Conservation (phyloP, 2,329 filamentous ascomycete species). For the Venturia effusa region DNA sequence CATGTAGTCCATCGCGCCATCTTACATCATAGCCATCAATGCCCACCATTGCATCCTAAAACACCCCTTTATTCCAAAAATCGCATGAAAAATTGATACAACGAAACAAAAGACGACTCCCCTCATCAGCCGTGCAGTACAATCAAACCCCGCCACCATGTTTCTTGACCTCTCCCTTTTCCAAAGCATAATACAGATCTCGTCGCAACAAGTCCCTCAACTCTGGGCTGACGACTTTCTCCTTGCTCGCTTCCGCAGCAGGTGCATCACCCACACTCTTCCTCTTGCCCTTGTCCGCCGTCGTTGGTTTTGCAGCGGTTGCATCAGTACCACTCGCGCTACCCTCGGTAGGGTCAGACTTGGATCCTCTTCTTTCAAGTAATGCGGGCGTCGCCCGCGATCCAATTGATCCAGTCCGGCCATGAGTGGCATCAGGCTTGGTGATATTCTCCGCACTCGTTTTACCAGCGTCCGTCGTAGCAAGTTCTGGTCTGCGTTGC, state of each 20-base stretch:
- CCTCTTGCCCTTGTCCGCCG: constrained; percentile 7
- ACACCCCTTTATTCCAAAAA: background rate
- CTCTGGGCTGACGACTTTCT: constrained; percentile 48
- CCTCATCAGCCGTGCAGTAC: background rate
- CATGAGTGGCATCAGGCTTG: background rate
- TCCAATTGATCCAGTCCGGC: constrained; percentile 4
- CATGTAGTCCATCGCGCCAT: background rate
- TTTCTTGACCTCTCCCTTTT: constrained; percentile 33
- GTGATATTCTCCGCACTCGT: background rate
- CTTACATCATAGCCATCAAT: background rate
- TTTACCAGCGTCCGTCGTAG: constrained; percentile 20
- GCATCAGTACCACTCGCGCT: background rate
- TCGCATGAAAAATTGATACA: background rate
- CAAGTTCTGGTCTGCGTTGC: constrained; percentile 34
- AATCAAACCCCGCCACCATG: constrained; percentile 30
- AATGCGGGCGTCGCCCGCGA: constrained; percentile 14
- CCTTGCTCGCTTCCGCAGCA: constrained; percentile 21
- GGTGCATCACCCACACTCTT: constrained; percentile 13
- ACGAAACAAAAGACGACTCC: background rate
- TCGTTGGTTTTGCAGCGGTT: constrained; percentile 5
- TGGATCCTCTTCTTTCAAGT: background rate
- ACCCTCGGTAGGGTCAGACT: background rate
- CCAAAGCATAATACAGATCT: constrained; percentile 44
- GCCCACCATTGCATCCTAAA: background rate
- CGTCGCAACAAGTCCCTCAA: constrained; percentile 50